Conservation (phyloP, 176 grass and related monocot genomes). For the Musa acuminata region DNA sequence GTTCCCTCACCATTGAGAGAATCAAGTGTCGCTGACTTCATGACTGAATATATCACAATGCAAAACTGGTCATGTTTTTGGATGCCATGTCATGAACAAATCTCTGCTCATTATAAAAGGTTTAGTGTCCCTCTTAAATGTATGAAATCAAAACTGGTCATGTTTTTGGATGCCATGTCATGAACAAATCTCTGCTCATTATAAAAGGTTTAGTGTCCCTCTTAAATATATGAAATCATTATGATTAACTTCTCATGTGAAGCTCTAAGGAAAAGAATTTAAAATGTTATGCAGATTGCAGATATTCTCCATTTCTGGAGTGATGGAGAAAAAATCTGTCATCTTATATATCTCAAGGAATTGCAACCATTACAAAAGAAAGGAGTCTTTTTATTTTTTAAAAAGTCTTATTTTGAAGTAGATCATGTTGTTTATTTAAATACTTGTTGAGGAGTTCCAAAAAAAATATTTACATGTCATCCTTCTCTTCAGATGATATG, state of each 20-base stretch:
- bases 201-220: no score
- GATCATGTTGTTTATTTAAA: neutral
- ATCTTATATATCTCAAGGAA: no score
- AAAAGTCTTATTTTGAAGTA: neutral
- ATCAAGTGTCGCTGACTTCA: neutral
- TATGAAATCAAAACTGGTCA: neutral
- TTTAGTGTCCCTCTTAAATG: no score
- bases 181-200: no score
- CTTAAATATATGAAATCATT: no score
- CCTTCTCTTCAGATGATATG: constrained; percentile 7
- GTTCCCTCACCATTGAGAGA: neutral
- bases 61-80: neutral
- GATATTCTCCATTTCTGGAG: no score
- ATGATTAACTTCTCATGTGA: no score
- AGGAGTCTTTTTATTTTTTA: no score
- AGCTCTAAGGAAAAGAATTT: no score
- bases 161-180: neutral
- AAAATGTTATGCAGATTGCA: no score
- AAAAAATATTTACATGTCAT: neutral
- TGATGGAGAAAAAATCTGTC: neutral
- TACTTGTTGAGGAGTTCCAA: neutral
- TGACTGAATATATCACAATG: neutral
- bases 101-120: no score
- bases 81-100: neutral
- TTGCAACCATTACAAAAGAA: no score